Conservation (phyloP, 352 stramenopile genomes). For the Aphanomyces euteiches region DNA sequence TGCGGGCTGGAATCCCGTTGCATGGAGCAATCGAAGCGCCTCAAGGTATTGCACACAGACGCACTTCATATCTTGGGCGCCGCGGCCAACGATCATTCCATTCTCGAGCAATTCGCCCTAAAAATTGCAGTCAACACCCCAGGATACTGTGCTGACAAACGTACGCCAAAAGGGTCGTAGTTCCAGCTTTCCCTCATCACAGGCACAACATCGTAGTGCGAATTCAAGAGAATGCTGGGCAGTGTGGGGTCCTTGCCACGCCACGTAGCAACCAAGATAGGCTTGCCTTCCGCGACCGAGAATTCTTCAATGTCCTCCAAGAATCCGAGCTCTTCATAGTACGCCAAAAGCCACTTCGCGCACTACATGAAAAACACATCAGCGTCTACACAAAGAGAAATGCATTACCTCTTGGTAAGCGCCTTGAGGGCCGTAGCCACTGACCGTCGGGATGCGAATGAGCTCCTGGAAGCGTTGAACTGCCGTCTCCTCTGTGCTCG, state of each 20-base stretch:
- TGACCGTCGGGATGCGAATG: constrained; percentile 72
- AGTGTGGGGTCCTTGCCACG: constrained; percentile 76
- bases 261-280: constrained; percentile 89
- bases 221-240: constrained; percentile 91
- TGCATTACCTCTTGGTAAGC: constrained; percentile 43
- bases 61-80: constrained; percentile 95
- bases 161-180: constrained; percentile 85
- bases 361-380: constrained; percentile 37
- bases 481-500: constrained; percentile 3
- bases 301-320: constrained; percentile 51
- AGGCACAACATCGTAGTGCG: constrained; percentile 96
- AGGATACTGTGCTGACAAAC: constrained; percentile 26
- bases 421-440: constrained; percentile 59
- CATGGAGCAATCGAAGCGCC: constrained; percentile 71
- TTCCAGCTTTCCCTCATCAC: constrained; percentile 85
- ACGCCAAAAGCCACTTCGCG: constrained; percentile 53
- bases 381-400: neutral
- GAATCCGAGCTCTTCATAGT: constrained; percentile 59
- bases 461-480: constrained; percentile 64
- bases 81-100: constrained; percentile 90
- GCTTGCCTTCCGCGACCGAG: constrained; percentile 61
- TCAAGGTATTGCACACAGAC: constrained; percentile 95
- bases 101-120: constrained; percentile 78
- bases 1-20: constrained; percentile 63
- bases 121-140: constrained; percentile 12